Evolutionary conservation across 2,329 filamentous ascomycete genomes (phyloP), one percentile per base, ranked within the genome.

Genomic region (Zasmidium cellare): DNA sequence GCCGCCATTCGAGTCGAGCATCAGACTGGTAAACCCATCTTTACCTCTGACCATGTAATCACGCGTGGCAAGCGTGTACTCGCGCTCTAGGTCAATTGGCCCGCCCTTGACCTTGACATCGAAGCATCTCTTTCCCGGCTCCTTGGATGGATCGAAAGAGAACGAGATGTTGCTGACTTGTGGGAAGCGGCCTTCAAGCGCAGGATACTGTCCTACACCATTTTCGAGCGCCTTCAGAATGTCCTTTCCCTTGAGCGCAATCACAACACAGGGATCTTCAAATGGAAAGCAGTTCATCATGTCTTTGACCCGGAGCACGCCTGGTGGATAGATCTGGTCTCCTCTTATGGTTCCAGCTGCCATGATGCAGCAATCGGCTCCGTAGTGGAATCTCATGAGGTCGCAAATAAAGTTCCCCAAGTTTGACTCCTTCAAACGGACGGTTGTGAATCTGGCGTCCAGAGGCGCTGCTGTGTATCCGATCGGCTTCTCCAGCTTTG

Each of bases 391-490:
- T 7, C 91, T 84, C 91, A 96, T 96, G 22, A 97, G 82, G 71
- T 97, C 92, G 74, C 90, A 94, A 2, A 96, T 88, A 72, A 96
- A 96, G 74, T 96, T 96, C 1, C 89, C 91, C 14, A 96, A 77
- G 69, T 96, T 97, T 55, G 88, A 91, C 74, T 96, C 92, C 47
- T 78, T 80, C 19, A 84, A 78, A 11, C 92, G 82, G 0, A 96
- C 90, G 0, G 91, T 96, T 16, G 86, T 89, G 74, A 96, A 97
- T 1, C 92, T 87, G 1, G 89, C 90, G 71, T 97, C 92, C 0
- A 97, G 82, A 0, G 92, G 90, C 1, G 86, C 87, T 0, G 88
- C 86, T 0, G 91, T 96, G 76, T 90, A 96, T 2, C 92, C 91
- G 25, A 96, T 80, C 0, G 91, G 87, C 72, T 92, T 92, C 56